Base-by-base conservation (phyloP, 352 stramenopile species). In the Globisporangium solare region DNA sequence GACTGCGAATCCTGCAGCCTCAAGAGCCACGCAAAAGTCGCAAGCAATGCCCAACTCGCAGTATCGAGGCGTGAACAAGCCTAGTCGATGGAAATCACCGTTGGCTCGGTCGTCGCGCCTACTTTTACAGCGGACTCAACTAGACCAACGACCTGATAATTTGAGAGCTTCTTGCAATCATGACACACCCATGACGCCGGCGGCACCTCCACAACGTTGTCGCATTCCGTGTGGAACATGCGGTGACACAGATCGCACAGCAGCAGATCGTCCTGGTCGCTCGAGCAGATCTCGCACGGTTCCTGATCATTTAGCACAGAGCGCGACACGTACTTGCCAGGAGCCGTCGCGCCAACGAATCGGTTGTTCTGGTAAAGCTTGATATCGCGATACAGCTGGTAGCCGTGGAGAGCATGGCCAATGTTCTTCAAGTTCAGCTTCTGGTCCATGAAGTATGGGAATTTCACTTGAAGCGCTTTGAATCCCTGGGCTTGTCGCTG, bases 381-480 rank as follows among this genome's bases (percentile, higher is more conserved):
- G 64, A 91, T 90, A 73, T 90, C 88, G 61, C 81, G 77, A 74
- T 88, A 93, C 51, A 85, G 60, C 58, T 93, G 80, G 56, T 90
- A 93, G 27, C 76, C 73, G 51, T 93, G 83, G 14, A 93, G 71
- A 46, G 83, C 80, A 59, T 93, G 83, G 1, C 69, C 83, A 64
- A 91, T 88, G 58, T 93, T 91, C 68, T 90, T 93, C 47, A 93
- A 56, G 50, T 87, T 79, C 45, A 93, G 60, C 54, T 89, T 90
- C 51, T 88, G 76, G 54, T 68, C 74, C 77, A 90, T 79, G 56
- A 91, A 93, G 55, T 74, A 91, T 6, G 83, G 83, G 45, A 93
- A 93, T 3, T 82, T 68, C 54, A 93, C 83, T 21, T 87, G 68
- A 52, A 93, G 67, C n/a, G 79, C 80, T 64, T 88, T 89, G 52